Evolutionary conservation across 768 basidiomycete genomes (phyloP), one percentile per base, ranked within the genome.

Genomic region (Brasilioporus rufonigricans): DNA sequence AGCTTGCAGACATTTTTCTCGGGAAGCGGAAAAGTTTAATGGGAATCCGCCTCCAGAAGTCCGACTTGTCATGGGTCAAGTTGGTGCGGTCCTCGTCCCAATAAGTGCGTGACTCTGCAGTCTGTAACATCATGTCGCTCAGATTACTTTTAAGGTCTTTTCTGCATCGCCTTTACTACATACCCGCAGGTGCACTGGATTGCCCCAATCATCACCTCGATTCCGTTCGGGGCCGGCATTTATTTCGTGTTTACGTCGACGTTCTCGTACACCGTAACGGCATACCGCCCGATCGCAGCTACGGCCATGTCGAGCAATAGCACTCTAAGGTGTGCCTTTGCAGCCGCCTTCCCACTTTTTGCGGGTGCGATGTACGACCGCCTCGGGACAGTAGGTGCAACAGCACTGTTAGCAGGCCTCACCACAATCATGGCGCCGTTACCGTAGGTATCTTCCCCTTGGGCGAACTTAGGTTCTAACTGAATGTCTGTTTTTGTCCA

Each of bases 291-390:
- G 2, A 71, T 79, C 35, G 79, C 81, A 0, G 78, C 82, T 2
- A 83, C 81, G 41, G 86, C 89, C 0, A 78, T 86, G 64, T 81
- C 88, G 0, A 80, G 84, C 71, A 93, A 93, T 64, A 70, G 71
- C 2, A 80, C 80, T 45, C 56, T 80, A 54, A 67, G 84, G 1
- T 74, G 69, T 11, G 61, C 69, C 0, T 81, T 84, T 55, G 81
- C 80, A 0, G 76, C 74, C 2, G 76, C 70, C 1, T 83, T 83
- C 62, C 82, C 83, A 2, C 65, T 83, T 21, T 82, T 81, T 48
- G 79, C 81, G 1, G 71, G 71, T 2, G 73, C 76, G 29, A 78
- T 83, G 81, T 85, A 80, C 56, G 55, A 67, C 12, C 60, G 69
- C 5, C 65, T 91, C 5, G 86, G 88, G 0, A 83, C 85, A 0